A percentile compares a stretch with the other conserved stretches of the same genome.
phyloP scores from a whole-genome alignment of 768 basidiomycete species.

The Mycena maculata region DNA sequence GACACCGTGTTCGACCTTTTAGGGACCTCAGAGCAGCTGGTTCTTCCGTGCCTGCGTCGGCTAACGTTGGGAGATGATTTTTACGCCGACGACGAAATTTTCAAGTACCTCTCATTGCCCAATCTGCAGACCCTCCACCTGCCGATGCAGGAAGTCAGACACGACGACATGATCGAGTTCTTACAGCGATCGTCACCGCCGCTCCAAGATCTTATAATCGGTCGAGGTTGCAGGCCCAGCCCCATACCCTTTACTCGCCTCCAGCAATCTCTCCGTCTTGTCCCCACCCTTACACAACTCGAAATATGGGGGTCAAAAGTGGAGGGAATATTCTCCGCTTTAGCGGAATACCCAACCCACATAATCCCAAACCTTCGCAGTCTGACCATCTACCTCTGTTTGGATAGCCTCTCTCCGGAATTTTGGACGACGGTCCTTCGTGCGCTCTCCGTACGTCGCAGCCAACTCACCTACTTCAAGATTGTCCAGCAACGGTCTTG shows the following conservation, averaged over 20 bases:
- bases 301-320: not conserved
- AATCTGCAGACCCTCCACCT: not conserved
- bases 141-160: not conserved
- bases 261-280: not conserved
- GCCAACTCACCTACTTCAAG: not conserved
- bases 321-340: not conserved
- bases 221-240: no score
- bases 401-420: no score
- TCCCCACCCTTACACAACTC: slow-evolving; percentile 1
- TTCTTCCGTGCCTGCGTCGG: not conserved
- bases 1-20: not conserved
- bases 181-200: slow-evolving; percentile 6
- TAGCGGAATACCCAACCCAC: not conserved
- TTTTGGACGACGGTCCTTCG: not conserved
- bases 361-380: not conserved
- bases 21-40: not conserved
- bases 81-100: not conserved
- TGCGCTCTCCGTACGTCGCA: not conserved
- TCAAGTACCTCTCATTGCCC: not conserved
- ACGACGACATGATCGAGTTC: not conserved
- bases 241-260: not conserved
- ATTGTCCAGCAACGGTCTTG: not conserved
- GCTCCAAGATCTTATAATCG: not conserved
- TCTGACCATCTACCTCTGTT: not conserved
- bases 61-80: not conserved